Evolutionary conservation across 441 rosid genomes (phyloP).

Genomic region (Rhodomyrtus psidioides): DNA sequence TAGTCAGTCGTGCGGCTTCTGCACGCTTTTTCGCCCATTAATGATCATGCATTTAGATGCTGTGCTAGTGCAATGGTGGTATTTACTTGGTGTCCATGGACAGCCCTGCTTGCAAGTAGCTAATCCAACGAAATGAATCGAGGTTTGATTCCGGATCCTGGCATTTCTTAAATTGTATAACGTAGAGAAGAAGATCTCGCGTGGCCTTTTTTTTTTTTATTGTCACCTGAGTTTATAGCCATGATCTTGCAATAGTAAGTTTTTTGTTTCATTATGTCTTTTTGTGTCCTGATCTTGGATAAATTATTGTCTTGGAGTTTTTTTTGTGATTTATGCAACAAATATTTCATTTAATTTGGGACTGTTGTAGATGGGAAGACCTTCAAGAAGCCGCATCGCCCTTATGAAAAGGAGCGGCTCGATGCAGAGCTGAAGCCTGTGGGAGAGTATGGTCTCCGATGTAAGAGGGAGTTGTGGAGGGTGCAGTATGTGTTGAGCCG

Average conservation of each 20-base stretch:
- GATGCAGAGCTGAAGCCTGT: slow-evolving; percentile 78
- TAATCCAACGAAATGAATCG: background rate
- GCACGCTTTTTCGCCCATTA: background rate
- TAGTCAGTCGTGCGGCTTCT: background rate
- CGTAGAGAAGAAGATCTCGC: background rate
- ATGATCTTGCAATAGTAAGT: background rate
- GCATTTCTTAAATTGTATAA: background rate
- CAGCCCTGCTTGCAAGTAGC: background rate
- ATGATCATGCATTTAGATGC: background rate
- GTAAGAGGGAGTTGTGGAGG: no score
- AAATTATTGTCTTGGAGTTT: background rate
- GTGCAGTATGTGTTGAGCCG: no score
- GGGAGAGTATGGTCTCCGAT: slow-evolving; percentile 66
- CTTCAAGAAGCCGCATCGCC: slow-evolving; percentile 89
- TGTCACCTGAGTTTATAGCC: background rate
- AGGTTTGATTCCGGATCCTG: background rate
- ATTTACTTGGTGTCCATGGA: background rate
- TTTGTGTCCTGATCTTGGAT: background rate
- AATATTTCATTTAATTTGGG: background rate
- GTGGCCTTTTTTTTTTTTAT: background rate
- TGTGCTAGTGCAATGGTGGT: background rate
- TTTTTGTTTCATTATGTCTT: background rate
- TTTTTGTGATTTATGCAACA: background rate
- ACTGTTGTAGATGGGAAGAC: slow-evolving; percentile 68
- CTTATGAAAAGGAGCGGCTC: slow-evolving; percentile 86